Conservation (phyloP, 2,329 filamentous ascomycete genomes). For the Aspergillus aculeatinus region DNA sequence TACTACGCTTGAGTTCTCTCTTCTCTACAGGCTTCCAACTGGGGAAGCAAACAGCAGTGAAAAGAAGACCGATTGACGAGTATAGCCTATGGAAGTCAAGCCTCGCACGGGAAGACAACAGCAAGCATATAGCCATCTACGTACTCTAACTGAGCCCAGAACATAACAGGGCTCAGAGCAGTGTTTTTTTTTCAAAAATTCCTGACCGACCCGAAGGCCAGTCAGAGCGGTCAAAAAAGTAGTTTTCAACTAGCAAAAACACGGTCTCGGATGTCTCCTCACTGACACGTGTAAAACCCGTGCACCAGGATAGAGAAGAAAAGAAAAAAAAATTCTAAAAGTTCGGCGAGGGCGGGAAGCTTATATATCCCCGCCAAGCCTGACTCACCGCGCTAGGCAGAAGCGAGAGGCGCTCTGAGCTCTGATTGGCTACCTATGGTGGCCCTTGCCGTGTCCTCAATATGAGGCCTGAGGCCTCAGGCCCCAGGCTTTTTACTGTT, state of each 20-base stretch:
- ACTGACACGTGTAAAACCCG: conserved; percentile 79
- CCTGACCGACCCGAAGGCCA: conserved; percentile 68
- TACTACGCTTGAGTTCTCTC: no score
- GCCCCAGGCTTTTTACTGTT: no score
- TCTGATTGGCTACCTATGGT: conserved; percentile 10
- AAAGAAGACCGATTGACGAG: conserved; percentile 35
- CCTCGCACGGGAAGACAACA: background rate
- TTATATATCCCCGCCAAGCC: conserved; percentile 28
- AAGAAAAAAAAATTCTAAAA: conserved; percentile 34
- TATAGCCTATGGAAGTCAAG: background rate
- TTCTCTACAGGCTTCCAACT: conserved; percentile 41
- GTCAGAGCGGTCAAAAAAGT: conserved; percentile 72
- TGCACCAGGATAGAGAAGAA: conserved; percentile 47
- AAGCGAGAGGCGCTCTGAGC: conserved; percentile 23
- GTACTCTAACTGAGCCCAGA: conserved; percentile 19
- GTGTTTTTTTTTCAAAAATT: conserved; percentile 67
- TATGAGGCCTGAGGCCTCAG: background rate
- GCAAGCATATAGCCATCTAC: conserved; percentile 2
- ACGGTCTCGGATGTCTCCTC: conserved; percentile 83
- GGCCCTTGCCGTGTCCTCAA: background rate
- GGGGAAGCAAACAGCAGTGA: conserved; percentile 38
- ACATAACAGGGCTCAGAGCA: conserved; percentile 25
- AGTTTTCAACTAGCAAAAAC: conserved; percentile 93
- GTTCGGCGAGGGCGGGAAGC: background rate
- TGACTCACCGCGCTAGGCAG: conserved; percentile 23